Percentiles rank a stretch among this genome's conserved stretches.
These are phyloP conservation scores for Cladosporium oxysporum DNA, from an alignment of 2,329 filamentous ascomycete genomes.

Conservation along the genomic window DNA sequence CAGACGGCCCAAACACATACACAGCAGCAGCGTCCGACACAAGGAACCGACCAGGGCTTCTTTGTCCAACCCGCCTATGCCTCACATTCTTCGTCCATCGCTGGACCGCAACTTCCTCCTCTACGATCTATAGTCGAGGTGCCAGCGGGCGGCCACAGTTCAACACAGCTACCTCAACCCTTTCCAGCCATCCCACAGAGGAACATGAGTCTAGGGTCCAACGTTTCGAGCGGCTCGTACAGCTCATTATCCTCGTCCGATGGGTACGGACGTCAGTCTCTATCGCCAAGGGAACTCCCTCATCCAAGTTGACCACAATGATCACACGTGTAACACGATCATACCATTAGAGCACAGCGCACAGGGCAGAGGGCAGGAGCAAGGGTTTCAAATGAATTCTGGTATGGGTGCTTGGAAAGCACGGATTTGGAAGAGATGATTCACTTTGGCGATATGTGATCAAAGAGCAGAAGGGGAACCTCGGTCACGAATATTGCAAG, in stretches of 20 bases:
- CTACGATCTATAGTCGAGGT: conserved; percentile 17
- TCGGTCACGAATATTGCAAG: not conserved
- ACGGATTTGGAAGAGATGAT: not conserved
- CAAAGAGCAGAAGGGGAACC: not conserved
- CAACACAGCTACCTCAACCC: not conserved
- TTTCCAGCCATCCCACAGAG: not conserved
- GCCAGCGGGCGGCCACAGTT: not conserved
- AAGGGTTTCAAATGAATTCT: not conserved
- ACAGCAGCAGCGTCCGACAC: not conserved
- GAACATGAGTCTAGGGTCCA: not conserved
- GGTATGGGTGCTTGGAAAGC: not conserved
- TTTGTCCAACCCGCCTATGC: not conserved
- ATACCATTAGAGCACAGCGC: not conserved
- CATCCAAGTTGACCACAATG: not conserved
- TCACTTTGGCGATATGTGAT: not conserved
- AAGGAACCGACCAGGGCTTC: not conserved
- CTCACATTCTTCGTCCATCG: not conserved
- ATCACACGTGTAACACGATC: not conserved
- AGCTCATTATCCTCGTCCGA: conserved; percentile 5
- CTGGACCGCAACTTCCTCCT: conserved; percentile 8
- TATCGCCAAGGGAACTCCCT: not conserved
- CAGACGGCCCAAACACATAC: not conserved
- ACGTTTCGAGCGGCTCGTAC: conserved; percentile 4
- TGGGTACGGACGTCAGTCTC: not conserved
- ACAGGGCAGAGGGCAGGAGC: not conserved